Base-by-base conservation (phyloP, 2,329 filamentous ascomycete species). In the Thelonectria olida region DNA sequence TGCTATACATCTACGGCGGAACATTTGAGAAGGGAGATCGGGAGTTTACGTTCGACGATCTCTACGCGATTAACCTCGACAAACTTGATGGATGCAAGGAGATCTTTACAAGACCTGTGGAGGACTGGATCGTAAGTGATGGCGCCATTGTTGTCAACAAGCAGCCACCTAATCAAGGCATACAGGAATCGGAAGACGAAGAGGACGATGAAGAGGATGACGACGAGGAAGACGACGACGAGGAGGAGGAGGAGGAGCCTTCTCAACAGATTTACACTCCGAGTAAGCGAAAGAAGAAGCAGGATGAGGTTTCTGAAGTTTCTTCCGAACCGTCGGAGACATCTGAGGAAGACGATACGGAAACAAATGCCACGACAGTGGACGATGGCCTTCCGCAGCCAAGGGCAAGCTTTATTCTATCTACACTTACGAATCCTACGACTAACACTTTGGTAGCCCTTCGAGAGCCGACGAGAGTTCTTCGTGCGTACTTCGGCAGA, bases 11-110 rank as follows among this genome's bases (percentile, higher is more conserved):
- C 54, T 98, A 96, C 72, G 94, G 96, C 27, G 96, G 96, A 17
- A 99, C 95, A 0, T 97, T 91, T 71, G 96, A 99, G 74, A 96
- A 97, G 74, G 95, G 92, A 17, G 96, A 99, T 72, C 87, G 92
- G 20, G 96, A 99, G 76, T 97, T 92, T 72, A 98, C 94, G 0
- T 97, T 98, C 76, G 94, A 97, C 69, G 96, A 99, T 72, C 83
- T 99, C 77, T 96, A 96, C 78, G 90, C 93, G 2, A 89, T 98
- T 61, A 93, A 99, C 72, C 83, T 99, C n/a, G 94, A 91, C 61
- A 97, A 97, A 77, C 84, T 99, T 62, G 93, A 98, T 69, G 96
- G 96, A 4, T 95, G 96, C 66, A 95, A 93, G 75, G 91, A 97
- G 78, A 87, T 98, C 48, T 98, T 95, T 81, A 92, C 85, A 75